Evolutionary conservation across 345 rosid species (phyloP).

Genomic region (Pistacia integerrima): DNA sequence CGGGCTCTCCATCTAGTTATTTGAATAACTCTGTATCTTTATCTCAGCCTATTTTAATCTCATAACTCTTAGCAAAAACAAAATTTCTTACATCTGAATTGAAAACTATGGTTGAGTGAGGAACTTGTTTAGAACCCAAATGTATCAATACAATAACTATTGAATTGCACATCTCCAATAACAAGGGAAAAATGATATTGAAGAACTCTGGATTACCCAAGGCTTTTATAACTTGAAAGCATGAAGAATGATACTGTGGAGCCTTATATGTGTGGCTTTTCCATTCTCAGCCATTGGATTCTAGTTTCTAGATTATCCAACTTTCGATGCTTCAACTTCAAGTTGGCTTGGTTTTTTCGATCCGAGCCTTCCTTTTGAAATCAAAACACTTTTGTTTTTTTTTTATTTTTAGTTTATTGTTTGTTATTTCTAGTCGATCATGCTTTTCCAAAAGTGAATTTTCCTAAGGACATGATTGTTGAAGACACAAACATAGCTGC

Average conservation of each 20-base stretch:
- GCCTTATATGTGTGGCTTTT: too few relatives aligned
- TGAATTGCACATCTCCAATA: conserved; percentile 66
- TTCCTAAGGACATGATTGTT: too few relatives aligned
- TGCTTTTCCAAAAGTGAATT: too few relatives aligned
- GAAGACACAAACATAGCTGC: too few relatives aligned
- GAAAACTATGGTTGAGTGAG: conserved; percentile 18
- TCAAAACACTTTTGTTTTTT: too few relatives aligned
- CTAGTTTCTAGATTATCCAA: not conserved
- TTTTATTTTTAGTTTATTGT: too few relatives aligned
- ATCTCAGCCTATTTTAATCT: not conserved
- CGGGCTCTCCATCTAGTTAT: too few relatives aligned
- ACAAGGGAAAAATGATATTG: conserved; percentile 60
- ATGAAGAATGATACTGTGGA: too few relatives aligned
- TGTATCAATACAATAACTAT: conserved; percentile 31
- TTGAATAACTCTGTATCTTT: not conserved
- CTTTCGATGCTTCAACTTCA: not conserved
- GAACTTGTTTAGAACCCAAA: conserved; percentile 63
- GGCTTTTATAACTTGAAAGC: conserved; percentile 71
- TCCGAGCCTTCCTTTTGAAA: too few relatives aligned
- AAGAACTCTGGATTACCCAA: conserved; percentile 77
- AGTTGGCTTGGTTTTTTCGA: not conserved
- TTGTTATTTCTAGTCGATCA: not conserved
- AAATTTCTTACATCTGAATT: conserved; percentile 2
- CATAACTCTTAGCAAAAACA: not conserved
- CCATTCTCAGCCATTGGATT: conserved; percentile 47